Conservation (phyloP, 2,329 filamentous ascomycete species). For the Colletotrichum eremochloae region DNA sequence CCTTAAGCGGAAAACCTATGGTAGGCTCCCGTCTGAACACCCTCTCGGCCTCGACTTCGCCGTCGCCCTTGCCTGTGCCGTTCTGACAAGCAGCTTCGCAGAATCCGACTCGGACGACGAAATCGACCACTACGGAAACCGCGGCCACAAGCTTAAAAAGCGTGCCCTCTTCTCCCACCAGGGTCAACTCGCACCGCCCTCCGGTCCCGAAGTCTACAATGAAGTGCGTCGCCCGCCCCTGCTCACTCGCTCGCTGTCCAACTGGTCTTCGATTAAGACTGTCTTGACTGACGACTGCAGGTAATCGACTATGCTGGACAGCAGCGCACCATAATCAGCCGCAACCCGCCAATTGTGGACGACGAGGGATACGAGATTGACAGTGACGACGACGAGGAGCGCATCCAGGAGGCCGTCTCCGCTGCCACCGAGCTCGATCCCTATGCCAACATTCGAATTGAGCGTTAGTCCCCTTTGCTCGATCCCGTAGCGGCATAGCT, state of each 20-base stretch:
- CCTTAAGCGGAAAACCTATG: constrained; percentile 73
- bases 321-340: constrained; percentile 78
- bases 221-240: constrained; percentile 65
- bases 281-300: constrained; percentile 55
- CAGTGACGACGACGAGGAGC: constrained; percentile 77
- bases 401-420: constrained; percentile 70
- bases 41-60: background rate
- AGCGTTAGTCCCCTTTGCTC: constrained; percentile 66
- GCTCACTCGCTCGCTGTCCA: background rate
- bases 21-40: constrained; percentile 53
- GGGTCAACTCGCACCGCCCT: constrained; percentile 76
- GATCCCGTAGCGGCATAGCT: constrained; percentile 44
- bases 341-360: constrained; percentile 80
- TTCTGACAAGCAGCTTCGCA: constrained; percentile 52
- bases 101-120: constrained; percentile 84
- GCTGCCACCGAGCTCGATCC: constrained; percentile 79
- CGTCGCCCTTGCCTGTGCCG: background rate
- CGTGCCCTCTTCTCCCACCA: constrained; percentile 78
- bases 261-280: background rate
- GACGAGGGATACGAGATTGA: constrained; percentile 84
- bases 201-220: constrained; percentile 77
- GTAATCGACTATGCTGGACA: constrained; percentile 81
- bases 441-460: constrained; percentile 78
- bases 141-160: constrained; percentile 84
- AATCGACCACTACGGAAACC: constrained; percentile 78